These are phyloP conservation scores for Chaetomiaceae sp. DNA, from an alignment of 2,329 filamentous ascomycete species.

Conservation along the genomic window DNA sequence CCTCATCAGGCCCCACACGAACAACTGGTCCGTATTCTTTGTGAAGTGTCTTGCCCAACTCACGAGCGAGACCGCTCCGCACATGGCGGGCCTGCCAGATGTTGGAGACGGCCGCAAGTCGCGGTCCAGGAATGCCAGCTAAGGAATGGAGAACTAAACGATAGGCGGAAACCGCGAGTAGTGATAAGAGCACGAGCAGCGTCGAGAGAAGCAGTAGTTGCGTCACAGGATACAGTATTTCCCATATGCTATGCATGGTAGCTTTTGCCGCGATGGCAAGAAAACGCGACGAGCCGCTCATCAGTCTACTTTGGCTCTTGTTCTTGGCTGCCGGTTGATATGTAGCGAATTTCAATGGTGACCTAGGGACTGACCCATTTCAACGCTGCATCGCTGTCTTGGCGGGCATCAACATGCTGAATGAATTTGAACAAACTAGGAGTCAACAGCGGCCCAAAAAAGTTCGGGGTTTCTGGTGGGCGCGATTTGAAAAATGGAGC, in stretches of 20 bases:
- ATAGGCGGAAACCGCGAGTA: slow-evolving; percentile 28
- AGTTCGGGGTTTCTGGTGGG: background rate
- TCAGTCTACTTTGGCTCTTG: background rate
- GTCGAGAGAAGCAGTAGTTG: background rate
- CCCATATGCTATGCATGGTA: too few species aligned
- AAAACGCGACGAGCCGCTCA: background rate
- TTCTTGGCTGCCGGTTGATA: too few species aligned
- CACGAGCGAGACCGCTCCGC: slow-evolving; percentile 40
- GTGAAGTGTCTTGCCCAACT: slow-evolving; percentile 43
- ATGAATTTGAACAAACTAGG: too few species aligned
- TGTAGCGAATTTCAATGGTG: too few species aligned
- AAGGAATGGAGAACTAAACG: slow-evolving; percentile 43
- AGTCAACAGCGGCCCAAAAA: too few species aligned
- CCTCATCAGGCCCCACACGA: slow-evolving; percentile 50
- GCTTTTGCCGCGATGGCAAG: too few species aligned
- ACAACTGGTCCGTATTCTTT: slow-evolving; percentile 46
- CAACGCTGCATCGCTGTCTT: too few species aligned
- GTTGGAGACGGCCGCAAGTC: slow-evolving; percentile 43
- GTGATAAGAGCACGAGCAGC: background rate
- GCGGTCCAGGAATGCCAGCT: slow-evolving; percentile 43
- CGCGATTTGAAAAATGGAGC: too few species aligned
- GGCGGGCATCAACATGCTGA: too few species aligned
- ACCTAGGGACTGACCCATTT: too few species aligned
- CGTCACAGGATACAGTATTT: background rate
- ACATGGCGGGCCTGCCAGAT: slow-evolving; percentile 46